Evolutionary conservation across 2,329 filamentous ascomycete genomes (phyloP), one percentile per base, ranked within the genome.

Genomic region (Penicillium sp.): DNA sequence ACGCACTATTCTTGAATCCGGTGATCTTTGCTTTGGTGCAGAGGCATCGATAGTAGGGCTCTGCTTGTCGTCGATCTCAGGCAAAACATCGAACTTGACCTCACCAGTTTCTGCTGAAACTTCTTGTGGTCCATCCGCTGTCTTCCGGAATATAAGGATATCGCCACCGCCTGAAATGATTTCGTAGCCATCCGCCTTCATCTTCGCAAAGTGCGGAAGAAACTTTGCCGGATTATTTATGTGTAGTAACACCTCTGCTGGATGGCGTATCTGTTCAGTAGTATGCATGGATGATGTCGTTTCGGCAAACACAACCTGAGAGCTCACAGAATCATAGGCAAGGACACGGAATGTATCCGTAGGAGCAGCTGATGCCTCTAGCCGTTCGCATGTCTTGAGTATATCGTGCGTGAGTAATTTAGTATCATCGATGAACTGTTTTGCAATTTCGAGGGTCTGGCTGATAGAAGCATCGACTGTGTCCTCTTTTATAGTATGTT

Each of bases 171-270:
- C 75, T 5, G 71, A 73, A 11, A 71, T 69, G 38, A 78, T 71
- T 16, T 75, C 72, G 52, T 75, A 78, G 3, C 75, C 76, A 38
- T 73, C 68, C 24, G 62, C 53, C 52, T 71, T 64, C 65, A 78
- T 69, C 26, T 65, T 59, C 5, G 65, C 64, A 38, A 77, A 74
- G 55, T 74, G 69, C 3, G 70, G 69, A 1, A 77, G 60, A 47
- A 77, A 77, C 35, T 71, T 72, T n/a, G 70, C 69, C 3, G 74
- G 71, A 24, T 72, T 69, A 33, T 73, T 68, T 7, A 78, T 62
- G 11, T 65, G 68, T 18, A 69, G 63, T 7, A 78, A 62, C 5
- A 75, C 63, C 12, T 74, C 68, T n/a, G 65, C 62, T 6, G 71
- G 65, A 52, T 67, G 65, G 1, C 60, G 48, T 28, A 55, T 51